Percentiles rank a stretch among this genome's conserved stretches.
phyloP scores from a whole-genome alignment of 257 asterid species.

The Mentha longifolia region DNA sequence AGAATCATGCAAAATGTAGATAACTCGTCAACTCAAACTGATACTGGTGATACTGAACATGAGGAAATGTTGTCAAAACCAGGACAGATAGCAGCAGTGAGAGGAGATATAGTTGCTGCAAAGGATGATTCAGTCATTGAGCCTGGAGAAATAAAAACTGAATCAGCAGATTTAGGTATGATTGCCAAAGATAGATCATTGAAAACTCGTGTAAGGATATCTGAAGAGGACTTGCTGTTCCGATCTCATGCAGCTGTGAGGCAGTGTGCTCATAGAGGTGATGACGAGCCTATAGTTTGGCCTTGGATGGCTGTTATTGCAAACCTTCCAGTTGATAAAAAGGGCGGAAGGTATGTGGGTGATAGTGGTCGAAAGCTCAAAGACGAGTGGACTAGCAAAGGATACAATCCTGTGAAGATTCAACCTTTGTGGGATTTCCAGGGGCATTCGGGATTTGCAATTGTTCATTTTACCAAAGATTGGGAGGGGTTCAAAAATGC shows the following conservation, averaged over 20 bases:
- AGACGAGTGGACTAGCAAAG: constrained; percentile 62
- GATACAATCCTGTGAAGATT: constrained; percentile 70
- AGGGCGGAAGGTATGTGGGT: constrained; percentile 61
- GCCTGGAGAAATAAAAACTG: constrained; percentile 38
- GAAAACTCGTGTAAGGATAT: constrained; percentile 20
- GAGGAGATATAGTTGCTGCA: constrained; percentile 20
- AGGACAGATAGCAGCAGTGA: background rate
- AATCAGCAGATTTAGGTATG: constrained; percentile 18
- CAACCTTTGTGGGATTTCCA: constrained; percentile 64
- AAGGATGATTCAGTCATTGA: constrained; percentile 26
- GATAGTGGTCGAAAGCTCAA: constrained; percentile 66
- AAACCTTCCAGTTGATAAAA: constrained; percentile 59
- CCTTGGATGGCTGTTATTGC: constrained; percentile 89
- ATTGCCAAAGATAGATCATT: constrained; percentile 13
- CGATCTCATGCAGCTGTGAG: constrained; percentile 21
- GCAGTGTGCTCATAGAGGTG: constrained; percentile 32
- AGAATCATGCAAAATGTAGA: constrained; percentile 29
- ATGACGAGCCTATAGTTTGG: constrained; percentile 73
- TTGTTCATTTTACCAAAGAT: constrained; percentile 67
- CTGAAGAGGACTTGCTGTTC: constrained; percentile 26
- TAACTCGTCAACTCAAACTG: constrained; percentile 15
- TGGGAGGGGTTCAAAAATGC: constrained; percentile 86
- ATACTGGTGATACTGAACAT: constrained; percentile 22
- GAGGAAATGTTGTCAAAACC: constrained; percentile 28
- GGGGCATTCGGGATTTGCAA: constrained; percentile 80